A percentile compares a stretch with the other conserved stretches of the same genome.
Evolutionary conservation across 1,139 yeast genomes (phyloP).

Genomic region (Candida sp.): DNA sequence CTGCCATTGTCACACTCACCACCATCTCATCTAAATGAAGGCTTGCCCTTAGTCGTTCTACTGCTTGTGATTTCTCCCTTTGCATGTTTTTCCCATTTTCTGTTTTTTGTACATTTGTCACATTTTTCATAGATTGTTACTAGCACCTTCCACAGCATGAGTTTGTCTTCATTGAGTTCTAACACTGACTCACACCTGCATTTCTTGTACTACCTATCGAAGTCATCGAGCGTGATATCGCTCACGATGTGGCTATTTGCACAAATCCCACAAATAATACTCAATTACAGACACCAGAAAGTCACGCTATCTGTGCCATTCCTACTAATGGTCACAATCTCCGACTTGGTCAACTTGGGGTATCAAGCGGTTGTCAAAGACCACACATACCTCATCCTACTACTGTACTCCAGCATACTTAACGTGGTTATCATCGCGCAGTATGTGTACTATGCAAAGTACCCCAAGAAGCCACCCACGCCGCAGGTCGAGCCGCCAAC

Average conservation of each 20-base stretch:
- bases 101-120: neutral
- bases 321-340: slow-evolving; percentile 73
- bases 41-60: too few species aligned
- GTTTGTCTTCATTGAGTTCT: neutral
- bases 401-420: slow-evolving; percentile 66
- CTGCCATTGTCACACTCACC: too few species aligned
- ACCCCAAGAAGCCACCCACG: neutral
- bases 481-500: slow-evolving; percentile 3
- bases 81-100: neutral
- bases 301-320: slow-evolving; percentile 80
- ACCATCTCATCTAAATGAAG: neutral
- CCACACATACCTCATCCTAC: slow-evolving; percentile 34
- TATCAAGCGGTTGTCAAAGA: slow-evolving; percentile 81
- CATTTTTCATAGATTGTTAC: neutral
- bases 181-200: neutral
- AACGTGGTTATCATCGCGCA: slow-evolving; percentile 77
- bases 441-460: slow-evolving; percentile 26
- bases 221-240: slow-evolving; percentile 26
- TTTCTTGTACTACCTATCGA: slow-evolving; percentile 3
- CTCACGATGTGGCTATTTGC: slow-evolving; percentile 73
- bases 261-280: slow-evolving; percentile 81
- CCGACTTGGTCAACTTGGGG: slow-evolving; percentile 76
- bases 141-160: neutral
- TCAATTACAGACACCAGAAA: slow-evolving; percentile 72
- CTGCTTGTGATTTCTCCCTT: too few species aligned